Evolutionary conservation across 495 filamentous ascomycete genomes (phyloP).

Genomic region (Penicillium maclennaniae): DNA sequence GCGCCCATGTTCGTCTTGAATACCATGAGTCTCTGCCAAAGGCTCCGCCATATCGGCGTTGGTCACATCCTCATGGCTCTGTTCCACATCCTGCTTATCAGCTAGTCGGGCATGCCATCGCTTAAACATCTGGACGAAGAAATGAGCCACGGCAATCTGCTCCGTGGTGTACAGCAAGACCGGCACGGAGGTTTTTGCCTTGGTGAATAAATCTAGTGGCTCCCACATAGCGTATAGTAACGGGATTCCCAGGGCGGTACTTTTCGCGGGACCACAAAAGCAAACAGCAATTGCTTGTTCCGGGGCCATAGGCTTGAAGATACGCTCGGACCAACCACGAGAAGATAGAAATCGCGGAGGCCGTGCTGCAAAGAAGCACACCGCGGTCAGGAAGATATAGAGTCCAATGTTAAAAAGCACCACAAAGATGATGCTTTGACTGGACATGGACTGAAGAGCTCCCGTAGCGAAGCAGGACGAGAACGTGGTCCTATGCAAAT

Average conservation of each 20-base stretch:
- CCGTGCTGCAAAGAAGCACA: constrained; percentile 45
- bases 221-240: constrained; percentile 53
- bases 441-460: constrained; percentile 44
- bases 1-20: constrained; percentile 1
- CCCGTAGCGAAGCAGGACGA: constrained; percentile 53
- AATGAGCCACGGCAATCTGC: constrained; percentile 53
- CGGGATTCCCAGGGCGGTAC: constrained; percentile 51
- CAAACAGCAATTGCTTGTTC: constrained; percentile 52
- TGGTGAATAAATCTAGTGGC: constrained; percentile 44
- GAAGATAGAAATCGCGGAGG: constrained; percentile 32
- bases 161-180: constrained; percentile 55
- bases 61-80: background rate
- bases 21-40: background rate
- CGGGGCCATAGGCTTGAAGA: constrained; percentile 39
- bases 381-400: constrained; percentile 48
- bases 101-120: constrained; percentile 39
- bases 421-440: constrained; percentile 47
- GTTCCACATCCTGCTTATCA: constrained; percentile 25
- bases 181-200: constrained; percentile 50
- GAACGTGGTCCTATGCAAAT: constrained; percentile 43
- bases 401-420: constrained; percentile 50
- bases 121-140: constrained; percentile 50
- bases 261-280: constrained; percentile 56
- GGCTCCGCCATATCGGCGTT: constrained; percentile 10
- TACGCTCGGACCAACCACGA: constrained; percentile 16